Percentiles rank a stretch among this genome's conserved stretches.
Evolutionary conservation across 2,329 filamentous ascomycete species (phyloP).

Genomic region (Capronia americana): DNA sequence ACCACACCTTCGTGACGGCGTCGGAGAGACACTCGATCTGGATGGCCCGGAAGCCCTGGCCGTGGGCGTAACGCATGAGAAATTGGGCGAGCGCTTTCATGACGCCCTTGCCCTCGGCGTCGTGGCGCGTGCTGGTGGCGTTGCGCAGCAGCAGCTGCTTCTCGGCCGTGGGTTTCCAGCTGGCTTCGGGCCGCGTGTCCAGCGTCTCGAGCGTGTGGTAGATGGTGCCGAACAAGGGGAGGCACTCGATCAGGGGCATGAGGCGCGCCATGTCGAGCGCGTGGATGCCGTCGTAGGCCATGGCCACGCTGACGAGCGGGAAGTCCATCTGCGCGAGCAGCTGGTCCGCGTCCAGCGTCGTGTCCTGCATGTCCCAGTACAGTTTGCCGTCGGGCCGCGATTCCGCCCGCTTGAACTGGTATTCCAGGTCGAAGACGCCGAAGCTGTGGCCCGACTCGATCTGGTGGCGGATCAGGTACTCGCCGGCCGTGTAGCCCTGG

Average conservation of each 20-base stretch:
- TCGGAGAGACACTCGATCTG: conserved; percentile 46
- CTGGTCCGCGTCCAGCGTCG: conserved; percentile 24
- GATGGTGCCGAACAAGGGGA: conserved; percentile 28
- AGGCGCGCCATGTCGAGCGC: conserved; percentile 32
- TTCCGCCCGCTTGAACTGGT: conserved; percentile 45
- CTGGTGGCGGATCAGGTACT: conserved; percentile 46
- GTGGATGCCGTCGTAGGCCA: conserved; percentile 45
- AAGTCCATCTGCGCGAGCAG: conserved; percentile 47
- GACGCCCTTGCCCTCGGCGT: conserved; percentile 45
- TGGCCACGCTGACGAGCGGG: conserved; percentile 47
- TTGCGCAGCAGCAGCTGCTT: conserved; percentile 47
- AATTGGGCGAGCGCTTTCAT: conserved; percentile 47
- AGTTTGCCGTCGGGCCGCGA: conserved; percentile 40
- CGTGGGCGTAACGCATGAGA: conserved; percentile 47
- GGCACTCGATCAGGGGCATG: conserved; percentile 37
- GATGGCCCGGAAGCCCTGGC: conserved; percentile 44
- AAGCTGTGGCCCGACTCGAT: conserved; percentile 46
- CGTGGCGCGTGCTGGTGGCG: conserved; percentile 46
- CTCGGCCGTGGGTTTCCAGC: conserved; percentile 42
- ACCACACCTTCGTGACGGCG: conserved; percentile 35
- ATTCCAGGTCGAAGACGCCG: conserved; percentile 50
- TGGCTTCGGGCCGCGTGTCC: conserved; percentile 37
- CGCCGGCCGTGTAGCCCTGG: conserved; percentile 15
- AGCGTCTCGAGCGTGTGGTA: conserved; percentile 26
- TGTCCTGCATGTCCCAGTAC: conserved; percentile 34